Evolutionary conservation across 2,329 filamentous ascomycete species (phyloP).

Genomic region (Fusarium verticillioides): DNA sequence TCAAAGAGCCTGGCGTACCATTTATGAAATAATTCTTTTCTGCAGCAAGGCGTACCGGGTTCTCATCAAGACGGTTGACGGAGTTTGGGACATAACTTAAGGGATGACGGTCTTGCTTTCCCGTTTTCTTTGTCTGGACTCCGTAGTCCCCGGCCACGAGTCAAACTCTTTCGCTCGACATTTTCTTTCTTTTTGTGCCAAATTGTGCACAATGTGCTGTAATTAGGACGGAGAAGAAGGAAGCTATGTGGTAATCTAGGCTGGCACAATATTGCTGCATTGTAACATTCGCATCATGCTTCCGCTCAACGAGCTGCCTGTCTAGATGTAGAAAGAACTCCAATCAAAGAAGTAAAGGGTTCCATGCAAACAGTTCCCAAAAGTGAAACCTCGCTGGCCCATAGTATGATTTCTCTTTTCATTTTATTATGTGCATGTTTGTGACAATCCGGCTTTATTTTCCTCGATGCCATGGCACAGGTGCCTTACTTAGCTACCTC

Average conservation of each 20-base stretch:
- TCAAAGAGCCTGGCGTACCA: constrained; percentile 37
- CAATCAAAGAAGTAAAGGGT: constrained; percentile 3
- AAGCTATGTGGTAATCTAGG: background rate
- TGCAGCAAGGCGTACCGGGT: constrained; percentile 45
- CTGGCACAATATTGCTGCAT: constrained; percentile 12
- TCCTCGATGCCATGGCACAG: background rate
- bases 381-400: background rate
- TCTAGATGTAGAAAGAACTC: constrained; percentile 6
- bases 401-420: constrained; percentile 9
- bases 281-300: constrained; percentile 6
- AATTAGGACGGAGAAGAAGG: constrained; percentile 22
- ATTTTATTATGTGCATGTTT: constrained; percentile 26
- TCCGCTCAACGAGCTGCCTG: constrained; percentile 4
- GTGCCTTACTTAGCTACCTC: background rate
- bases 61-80: constrained; percentile 32
- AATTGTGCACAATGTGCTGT: constrained; percentile 20
- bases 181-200: constrained; percentile 27
- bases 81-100: constrained; percentile 38
- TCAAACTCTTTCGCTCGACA: constrained; percentile 21
- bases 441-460: background rate
- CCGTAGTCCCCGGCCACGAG: constrained; percentile 18
- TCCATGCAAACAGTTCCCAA: constrained; percentile 9
- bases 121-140: constrained; percentile 31
- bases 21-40: constrained; percentile 40
- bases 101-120: constrained; percentile 30